Evolutionary conservation across 148 eudicot genomes (phyloP).

Genomic region (Diospyros lotus): DNA sequence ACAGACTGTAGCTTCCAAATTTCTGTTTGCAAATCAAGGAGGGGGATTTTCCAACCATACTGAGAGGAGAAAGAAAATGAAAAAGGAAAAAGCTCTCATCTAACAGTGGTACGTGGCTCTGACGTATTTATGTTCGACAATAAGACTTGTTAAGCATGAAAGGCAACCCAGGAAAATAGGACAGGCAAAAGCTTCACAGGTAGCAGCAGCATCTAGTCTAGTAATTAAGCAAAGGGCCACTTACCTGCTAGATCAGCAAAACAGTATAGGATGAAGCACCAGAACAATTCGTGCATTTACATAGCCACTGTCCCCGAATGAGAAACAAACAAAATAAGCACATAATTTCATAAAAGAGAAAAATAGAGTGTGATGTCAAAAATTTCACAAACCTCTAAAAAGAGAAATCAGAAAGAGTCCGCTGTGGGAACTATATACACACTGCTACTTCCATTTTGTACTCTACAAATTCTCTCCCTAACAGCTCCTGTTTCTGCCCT

Average conservation of each 20-base stretch:
- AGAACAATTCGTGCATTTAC: constrained; percentile 9
- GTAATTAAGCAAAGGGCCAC: background rate
- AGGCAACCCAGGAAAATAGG: background rate
- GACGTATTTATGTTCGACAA: no score
- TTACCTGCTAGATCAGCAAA: constrained; percentile 12
- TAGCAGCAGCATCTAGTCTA: background rate
- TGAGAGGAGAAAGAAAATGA: background rate
- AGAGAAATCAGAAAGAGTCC: background rate
- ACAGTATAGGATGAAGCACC: background rate
- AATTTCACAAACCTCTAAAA: constrained; percentile 13
- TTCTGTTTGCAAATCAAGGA: no score
- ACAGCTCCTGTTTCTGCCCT: constrained; percentile 9
- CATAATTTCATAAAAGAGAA: background rate
- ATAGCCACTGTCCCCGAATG: constrained; percentile 22
- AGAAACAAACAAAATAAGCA: background rate
- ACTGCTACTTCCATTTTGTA: constrained; percentile 7
- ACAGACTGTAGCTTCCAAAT: no score
- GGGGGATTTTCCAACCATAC: background rate
- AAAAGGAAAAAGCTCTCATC: no score
- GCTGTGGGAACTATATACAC: constrained; percentile 7
- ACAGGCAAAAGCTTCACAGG: background rate
- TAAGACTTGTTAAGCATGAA: no score
- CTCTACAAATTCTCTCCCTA: constrained; percentile 7
- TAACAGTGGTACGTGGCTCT: no score
- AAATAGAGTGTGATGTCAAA: background rate